phyloP scores from a whole-genome alignment of 495 filamentous ascomycete species.

The Aspergillus carlsbadensis region DNA sequence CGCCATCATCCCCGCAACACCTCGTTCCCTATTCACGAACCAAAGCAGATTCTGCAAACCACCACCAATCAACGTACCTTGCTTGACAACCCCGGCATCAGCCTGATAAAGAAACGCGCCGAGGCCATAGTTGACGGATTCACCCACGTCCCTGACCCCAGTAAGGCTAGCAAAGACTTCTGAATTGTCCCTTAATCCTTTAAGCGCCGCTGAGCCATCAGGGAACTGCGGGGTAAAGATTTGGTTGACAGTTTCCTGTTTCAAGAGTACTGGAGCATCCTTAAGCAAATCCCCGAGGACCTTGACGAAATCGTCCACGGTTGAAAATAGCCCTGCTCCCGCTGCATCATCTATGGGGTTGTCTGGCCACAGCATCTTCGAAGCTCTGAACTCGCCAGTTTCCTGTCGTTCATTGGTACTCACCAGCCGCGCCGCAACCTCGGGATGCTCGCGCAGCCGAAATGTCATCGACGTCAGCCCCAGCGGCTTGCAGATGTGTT shows the following conservation, averaged over 20 bases:
- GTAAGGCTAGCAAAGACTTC: background rate
- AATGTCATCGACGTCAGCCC: slow-evolving; percentile 18
- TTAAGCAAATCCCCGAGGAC: slow-evolving; percentile 4
- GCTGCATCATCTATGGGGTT: slow-evolving; percentile 10
- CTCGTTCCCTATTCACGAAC: slow-evolving; percentile 9
- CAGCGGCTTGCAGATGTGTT: slow-evolving; percentile 44
- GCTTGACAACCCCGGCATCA: background rate
- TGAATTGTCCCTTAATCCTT: background rate
- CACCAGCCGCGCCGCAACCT: background rate
- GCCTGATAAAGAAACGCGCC: background rate
- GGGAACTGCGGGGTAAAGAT: slow-evolving; percentile 12
- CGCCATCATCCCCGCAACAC: slow-evolving; percentile 9
- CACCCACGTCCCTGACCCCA: background rate
- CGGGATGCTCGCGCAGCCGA: background rate
- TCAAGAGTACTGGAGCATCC: background rate
- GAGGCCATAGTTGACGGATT: slow-evolving; percentile 6
- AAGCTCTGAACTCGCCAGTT: background rate
- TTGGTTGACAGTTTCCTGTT: slow-evolving; percentile 2
- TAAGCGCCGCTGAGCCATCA: background rate
- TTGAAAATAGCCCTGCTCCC: background rate
- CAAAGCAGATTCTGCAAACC: slow-evolving; percentile 13
- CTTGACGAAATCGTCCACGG: background rate
- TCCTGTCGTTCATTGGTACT: background rate
- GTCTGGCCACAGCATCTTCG: background rate
- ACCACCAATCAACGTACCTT: slow-evolving; percentile 5